Evolutionary conservation across 2,329 filamentous ascomycete species (phyloP).

Genomic region (Calonectria henricotiae): DNA sequence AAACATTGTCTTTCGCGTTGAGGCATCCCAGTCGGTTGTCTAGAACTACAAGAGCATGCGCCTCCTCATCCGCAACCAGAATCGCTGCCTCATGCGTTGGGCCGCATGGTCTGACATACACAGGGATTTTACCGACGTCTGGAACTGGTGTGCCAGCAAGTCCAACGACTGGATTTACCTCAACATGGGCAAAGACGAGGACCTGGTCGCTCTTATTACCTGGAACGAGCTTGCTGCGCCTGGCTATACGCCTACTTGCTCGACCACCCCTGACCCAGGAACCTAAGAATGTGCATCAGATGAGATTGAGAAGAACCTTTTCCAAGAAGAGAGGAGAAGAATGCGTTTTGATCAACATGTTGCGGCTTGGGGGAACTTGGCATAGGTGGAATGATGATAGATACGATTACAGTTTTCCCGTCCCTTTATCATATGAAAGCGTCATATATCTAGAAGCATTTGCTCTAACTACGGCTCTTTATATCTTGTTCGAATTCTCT

Average conservation of each 20-base stretch:
- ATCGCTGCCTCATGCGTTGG: slow-evolving; percentile 2
- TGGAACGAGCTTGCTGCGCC: slow-evolving; percentile 4
- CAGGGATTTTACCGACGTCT: slow-evolving; percentile 1
- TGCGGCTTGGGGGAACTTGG: too few relatives aligned
- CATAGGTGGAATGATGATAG: too few relatives aligned
- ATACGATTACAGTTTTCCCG: too few relatives aligned
- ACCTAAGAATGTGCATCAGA: too few relatives aligned
- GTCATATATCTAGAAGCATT: too few relatives aligned
- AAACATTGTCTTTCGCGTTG: neutral
- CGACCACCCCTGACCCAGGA: neutral
- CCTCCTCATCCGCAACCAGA: slow-evolving; percentile 12
- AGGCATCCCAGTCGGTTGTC: slow-evolving; percentile 5
- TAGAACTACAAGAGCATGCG: slow-evolving; percentile 13
- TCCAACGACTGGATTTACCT: neutral
- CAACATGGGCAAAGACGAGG: slow-evolving; percentile 1
- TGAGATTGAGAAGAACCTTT: too few relatives aligned
- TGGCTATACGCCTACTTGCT: slow-evolving; percentile 6
- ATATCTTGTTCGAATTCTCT: slow-evolving; percentile 2
- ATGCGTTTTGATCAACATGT: too few relatives aligned
- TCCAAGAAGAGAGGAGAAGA: too few relatives aligned
- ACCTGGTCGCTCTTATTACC: slow-evolving; percentile 2
- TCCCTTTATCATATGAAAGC: too few relatives aligned
- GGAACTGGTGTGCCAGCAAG: neutral
- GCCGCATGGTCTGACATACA: neutral
- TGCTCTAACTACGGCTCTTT: neutral